A percentile compares a stretch with the other conserved stretches of the same genome.
Evolutionary conservation across 306 rosid species (phyloP).

Genomic region (Delonix regia): DNA sequence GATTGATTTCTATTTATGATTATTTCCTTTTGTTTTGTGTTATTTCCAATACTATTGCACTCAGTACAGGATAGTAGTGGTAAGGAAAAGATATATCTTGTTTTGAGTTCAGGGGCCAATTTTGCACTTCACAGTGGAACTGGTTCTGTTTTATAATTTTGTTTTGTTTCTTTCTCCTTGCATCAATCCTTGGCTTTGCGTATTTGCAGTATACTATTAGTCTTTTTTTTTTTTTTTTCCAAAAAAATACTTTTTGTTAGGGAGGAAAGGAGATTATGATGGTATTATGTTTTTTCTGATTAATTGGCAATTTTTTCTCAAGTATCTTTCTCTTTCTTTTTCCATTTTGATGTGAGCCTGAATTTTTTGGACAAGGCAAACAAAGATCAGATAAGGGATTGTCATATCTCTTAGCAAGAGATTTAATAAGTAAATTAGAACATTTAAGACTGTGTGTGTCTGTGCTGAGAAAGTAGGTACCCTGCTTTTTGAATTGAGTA

Average conservation of each 20-base stretch:
- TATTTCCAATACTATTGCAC: too few species aligned
- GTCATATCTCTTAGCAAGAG: neutral
- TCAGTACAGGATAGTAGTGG: too few species aligned
- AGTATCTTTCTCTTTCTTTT: constrained; percentile 16
- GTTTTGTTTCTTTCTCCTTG: too few species aligned
- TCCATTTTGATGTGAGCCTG: constrained; percentile 5
- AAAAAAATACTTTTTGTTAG: neutral
- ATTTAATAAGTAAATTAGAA: neutral
- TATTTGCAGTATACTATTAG: neutral
- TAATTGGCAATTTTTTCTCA: constrained; percentile 20
- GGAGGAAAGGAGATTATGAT: neutral
- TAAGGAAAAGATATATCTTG: neutral
- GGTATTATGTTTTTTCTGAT: constrained; percentile 13
- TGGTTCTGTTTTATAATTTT: neutral
- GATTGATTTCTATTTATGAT: too few species aligned
- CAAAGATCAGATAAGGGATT: constrained; percentile 1
- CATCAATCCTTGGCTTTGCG: neutral
- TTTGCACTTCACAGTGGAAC: neutral
- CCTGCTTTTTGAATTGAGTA: neutral
- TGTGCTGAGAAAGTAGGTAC: neutral
- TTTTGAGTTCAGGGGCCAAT: neutral
- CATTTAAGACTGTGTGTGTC: neutral
- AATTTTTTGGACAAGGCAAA: constrained; percentile 7
- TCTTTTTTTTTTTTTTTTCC: neutral
- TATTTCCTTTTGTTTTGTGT: too few species aligned